A percentile compares a stretch with the other conserved stretches of the same genome.
phyloP scores from a whole-genome alignment of 176 grass and related monocot genomes.

The Bolboschoenus planiculmis region DNA sequence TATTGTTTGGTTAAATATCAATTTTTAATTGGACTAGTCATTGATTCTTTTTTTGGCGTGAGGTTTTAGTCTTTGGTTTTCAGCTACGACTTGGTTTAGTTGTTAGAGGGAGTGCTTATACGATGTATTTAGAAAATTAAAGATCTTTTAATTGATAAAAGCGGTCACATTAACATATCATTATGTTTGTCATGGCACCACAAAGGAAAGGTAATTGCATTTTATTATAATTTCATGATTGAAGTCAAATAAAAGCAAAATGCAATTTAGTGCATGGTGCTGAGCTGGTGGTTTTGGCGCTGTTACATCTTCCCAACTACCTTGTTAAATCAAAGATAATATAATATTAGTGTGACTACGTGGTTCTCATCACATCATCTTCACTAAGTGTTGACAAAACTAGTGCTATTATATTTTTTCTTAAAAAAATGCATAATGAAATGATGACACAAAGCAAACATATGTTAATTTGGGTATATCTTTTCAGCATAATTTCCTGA shows the following conservation, averaged over 20 bases:
- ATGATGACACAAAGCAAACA: neutral
- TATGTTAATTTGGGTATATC: neutral
- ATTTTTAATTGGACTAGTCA: constrained; percentile 2
- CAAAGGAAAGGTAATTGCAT: neutral
- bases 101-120: constrained; percentile 9
- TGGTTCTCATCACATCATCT: neutral
- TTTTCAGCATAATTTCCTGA: neutral
- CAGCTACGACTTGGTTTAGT: neutral
- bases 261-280: neutral
- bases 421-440: neutral
- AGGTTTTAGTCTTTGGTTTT: neutral
- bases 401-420: neutral
- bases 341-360: neutral
- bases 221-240: neutral
- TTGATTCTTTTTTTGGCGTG: constrained; percentile 9
- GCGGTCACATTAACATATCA: neutral
- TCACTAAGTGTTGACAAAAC: neutral
- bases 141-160: neutral
- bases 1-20: constrained; percentile 29
- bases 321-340: neutral
- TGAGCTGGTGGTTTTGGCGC: neutral
- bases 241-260: neutral
- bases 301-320: neutral
- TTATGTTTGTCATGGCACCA: neutral
- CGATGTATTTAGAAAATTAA: neutral